Percentiles rank a stretch among this genome's conserved stretches.
These are phyloP conservation scores for Echinosophora koreensis DNA, from an alignment of 306 rosid species.

Conservation along the genomic window DNA sequence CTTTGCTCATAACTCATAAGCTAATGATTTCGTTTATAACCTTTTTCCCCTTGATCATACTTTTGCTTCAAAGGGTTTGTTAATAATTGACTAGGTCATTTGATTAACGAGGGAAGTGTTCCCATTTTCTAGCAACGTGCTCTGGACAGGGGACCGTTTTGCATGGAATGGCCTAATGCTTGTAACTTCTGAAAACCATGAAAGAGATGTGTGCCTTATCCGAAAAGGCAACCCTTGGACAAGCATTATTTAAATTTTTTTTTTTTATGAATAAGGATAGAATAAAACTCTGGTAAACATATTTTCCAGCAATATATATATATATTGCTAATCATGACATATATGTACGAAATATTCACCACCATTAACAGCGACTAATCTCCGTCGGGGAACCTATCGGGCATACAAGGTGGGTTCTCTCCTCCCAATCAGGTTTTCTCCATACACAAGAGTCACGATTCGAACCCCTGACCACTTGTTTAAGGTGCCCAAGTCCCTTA, in stretches of 20 bases:
- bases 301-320: no score
- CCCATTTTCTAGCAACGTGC: constrained; percentile 28
- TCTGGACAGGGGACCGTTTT: constrained; percentile 6
- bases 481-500: no score
- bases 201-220: constrained; percentile 41
- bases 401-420: no score
- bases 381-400: no score
- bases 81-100: background rate
- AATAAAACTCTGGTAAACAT: background rate
- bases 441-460: no score
- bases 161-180: constrained; percentile 29
- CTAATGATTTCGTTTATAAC: no score
- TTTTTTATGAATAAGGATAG: background rate
- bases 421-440: no score
- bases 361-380: no score
- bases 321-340: no score
- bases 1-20: no score
- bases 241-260: background rate
- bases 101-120: background rate
- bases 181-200: background rate
- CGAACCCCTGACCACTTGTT: no score
- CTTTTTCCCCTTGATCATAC: background rate
- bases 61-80: background rate
- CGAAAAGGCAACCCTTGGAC: background rate
- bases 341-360: no score